Base-by-base conservation (phyloP, 768 basidiomycete species). In the Mycena amicta region DNA sequence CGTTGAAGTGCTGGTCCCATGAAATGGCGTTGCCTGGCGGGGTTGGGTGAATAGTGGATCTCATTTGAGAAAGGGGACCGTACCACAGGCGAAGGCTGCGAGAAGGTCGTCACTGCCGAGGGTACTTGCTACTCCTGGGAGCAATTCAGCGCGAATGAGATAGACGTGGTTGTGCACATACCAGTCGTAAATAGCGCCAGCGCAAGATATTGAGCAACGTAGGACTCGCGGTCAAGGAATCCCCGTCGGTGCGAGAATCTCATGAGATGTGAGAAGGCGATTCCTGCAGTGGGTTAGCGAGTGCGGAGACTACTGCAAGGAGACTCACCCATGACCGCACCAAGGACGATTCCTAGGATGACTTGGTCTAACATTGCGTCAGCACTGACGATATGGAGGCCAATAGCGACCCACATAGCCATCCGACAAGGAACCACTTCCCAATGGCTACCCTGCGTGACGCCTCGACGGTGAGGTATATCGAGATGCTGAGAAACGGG, bases 91-190 rank as follows among this genome's bases (percentile, higher is more conserved):
- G 68, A 97, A 98, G 0, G 92, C 86, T 1, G 93, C 95, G 39
- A 98, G 75, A 12, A 98, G 81, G 68, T 96, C 94, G 65, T 96
- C 94, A 52, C 82, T 90, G 4, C 92, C 94, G 25, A 96, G 73
- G 0, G 91, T 83, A 47, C 86, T 89, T 4, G 88, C 86, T 37
- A 92, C 72, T 4, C 61, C 61, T 63, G 23, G 25, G 11, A 23
- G 16, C 8, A 22, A n/a, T 3, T 3, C 15, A 33, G 18, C 45
- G 11, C n/a, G 3, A 45, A 11, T 12, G 22, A 8, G 18, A 23
- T 22, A 18, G 3, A 25, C 18, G 1, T 18, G 6, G 43, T 40
- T 20, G n/a, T 2, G 31, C 37, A 1, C 20, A 15, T 23, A n/a
- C 95, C 95, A 26, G 85, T 83, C 0, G 85, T 88, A 63, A 94